Evolutionary conservation across 306 rosid species (phyloP).

Genomic region (Cucurbita pepo): DNA sequence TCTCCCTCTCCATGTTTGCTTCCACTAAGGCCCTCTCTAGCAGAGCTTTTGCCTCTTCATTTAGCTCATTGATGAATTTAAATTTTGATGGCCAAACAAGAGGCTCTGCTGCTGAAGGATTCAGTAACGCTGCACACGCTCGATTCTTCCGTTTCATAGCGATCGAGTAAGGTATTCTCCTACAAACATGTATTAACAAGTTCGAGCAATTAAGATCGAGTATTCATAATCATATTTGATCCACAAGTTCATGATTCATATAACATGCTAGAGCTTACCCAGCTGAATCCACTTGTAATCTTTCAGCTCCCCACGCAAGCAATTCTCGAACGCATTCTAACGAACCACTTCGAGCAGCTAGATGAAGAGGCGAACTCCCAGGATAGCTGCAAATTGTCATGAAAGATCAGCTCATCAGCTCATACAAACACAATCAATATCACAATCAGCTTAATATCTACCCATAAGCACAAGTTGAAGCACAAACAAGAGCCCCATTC

Average conservation of each 20-base stretch:
- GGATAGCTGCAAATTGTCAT: slow-evolving; percentile 41
- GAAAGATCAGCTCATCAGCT: slow-evolving; percentile 2
- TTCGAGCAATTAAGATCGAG: neutral
- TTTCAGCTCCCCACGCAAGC: slow-evolving; percentile 91
- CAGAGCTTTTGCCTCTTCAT: slow-evolving; percentile 64
- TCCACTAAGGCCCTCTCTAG: slow-evolving; percentile 68
- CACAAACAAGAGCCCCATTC: slow-evolving; percentile 78
- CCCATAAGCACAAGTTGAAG: slow-evolving; percentile 72
- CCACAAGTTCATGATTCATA: neutral
- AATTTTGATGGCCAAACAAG: slow-evolving; percentile 91
- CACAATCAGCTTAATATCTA: slow-evolving; percentile 10
- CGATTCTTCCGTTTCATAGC: slow-evolving; percentile 56
- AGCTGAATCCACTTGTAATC: slow-evolving; percentile 59
- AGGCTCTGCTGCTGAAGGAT: slow-evolving; percentile 78
- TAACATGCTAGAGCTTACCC: slow-evolving; percentile 33
- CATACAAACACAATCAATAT: neutral
- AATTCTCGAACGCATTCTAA: slow-evolving; percentile 65
- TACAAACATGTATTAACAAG: slow-evolving; percentile 14
- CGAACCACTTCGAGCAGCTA: slow-evolving; percentile 80
- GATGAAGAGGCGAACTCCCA: slow-evolving; percentile 76
- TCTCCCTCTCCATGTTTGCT: slow-evolving; percentile 80
- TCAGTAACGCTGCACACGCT: slow-evolving; percentile 58
- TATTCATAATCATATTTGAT: neutral
- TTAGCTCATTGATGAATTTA: slow-evolving; percentile 75
- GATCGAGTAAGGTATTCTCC: slow-evolving; percentile 64